Percentiles rank a stretch among this genome's conserved stretches.
Evolutionary conservation across 2,329 filamentous ascomycete species (phyloP).

Genomic region (Alternaria infectoria): DNA sequence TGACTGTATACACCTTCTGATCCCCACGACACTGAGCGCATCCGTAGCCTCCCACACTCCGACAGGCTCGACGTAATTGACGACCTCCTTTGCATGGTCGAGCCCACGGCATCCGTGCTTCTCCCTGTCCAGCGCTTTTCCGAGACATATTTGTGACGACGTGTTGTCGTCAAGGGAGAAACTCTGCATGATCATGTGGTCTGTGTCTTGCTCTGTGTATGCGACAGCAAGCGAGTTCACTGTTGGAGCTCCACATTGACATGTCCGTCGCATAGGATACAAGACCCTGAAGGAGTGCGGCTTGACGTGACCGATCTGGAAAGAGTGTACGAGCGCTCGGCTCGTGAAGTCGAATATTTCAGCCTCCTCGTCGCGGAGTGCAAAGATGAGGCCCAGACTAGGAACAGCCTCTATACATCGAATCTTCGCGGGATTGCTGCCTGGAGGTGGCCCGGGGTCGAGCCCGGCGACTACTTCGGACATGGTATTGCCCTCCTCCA

Average conservation of each 20-base stretch:
- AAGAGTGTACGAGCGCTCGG: conserved; percentile 65
- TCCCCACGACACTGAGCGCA: conserved; percentile 67
- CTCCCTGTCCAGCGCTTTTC: conserved; percentile 48
- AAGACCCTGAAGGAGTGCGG: conserved; percentile 67
- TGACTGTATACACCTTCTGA: conserved; percentile 57
- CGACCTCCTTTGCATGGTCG: conserved; percentile 56
- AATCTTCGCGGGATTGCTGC: conserved; percentile 53
- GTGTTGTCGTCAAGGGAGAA: conserved; percentile 63
- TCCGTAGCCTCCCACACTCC: conserved; percentile 70
- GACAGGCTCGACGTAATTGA: conserved; percentile 64
- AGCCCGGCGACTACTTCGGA: conserved; percentile 44
- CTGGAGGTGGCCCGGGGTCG: conserved; percentile 43
- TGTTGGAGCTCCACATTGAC: conserved; percentile 61
- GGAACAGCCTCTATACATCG: conserved; percentile 66
- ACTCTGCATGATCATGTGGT: conserved; percentile 69
- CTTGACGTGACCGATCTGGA: conserved; percentile 64
- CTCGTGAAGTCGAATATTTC: conserved; percentile 67
- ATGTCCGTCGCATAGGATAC: conserved; percentile 60
- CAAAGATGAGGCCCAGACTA: conserved; percentile 65
- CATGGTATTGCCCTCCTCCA: conserved; percentile 29
- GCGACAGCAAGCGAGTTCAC: conserved; percentile 69
- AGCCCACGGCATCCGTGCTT: conserved; percentile 44
- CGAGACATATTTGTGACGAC: conserved; percentile 63
- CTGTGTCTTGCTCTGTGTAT: conserved; percentile 65
- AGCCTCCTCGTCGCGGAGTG: conserved; percentile 63